These are phyloP conservation scores for Capsicum pubescens DNA, from an alignment of 257 asterid species.

Conservation along the genomic window DNA sequence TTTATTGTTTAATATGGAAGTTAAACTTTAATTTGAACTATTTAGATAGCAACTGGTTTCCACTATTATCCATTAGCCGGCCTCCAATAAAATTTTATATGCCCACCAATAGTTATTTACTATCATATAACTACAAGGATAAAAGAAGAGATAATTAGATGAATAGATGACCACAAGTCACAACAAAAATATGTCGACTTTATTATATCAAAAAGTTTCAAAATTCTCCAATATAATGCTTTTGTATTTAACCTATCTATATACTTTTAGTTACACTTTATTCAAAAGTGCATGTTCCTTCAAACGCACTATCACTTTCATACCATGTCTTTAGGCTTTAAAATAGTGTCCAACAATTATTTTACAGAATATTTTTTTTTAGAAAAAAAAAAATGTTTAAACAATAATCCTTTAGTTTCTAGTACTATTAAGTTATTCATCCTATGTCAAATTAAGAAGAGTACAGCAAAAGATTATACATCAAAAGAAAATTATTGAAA, in stretches of 20 bases:
- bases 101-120: neutral
- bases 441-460: too few species aligned
- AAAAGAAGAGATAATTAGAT: neutral
- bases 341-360: neutral
- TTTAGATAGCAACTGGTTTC: neutral
- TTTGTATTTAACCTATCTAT: neutral
- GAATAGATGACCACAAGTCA: neutral
- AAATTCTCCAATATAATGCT: conserved; percentile 1
- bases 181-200: neutral
- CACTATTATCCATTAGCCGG: conserved; percentile 22
- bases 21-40: neutral
- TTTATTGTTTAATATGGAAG: neutral
- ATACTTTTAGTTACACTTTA: neutral
- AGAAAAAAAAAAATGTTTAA: neutral
- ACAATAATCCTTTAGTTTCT: neutral
- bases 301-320: conserved; percentile 3
- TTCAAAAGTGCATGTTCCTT: neutral
- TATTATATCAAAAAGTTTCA: neutral
- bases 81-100: neutral
- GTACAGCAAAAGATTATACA: too few species aligned
- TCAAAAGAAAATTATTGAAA: too few species aligned
- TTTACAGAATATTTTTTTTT: neutral
- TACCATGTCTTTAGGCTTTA: neutral
- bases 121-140: neutral
- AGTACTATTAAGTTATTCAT: neutral